Base-by-base conservation (phyloP, 371 early-diverging fungal genomes). In the Capniomyces stellatus region DNA sequence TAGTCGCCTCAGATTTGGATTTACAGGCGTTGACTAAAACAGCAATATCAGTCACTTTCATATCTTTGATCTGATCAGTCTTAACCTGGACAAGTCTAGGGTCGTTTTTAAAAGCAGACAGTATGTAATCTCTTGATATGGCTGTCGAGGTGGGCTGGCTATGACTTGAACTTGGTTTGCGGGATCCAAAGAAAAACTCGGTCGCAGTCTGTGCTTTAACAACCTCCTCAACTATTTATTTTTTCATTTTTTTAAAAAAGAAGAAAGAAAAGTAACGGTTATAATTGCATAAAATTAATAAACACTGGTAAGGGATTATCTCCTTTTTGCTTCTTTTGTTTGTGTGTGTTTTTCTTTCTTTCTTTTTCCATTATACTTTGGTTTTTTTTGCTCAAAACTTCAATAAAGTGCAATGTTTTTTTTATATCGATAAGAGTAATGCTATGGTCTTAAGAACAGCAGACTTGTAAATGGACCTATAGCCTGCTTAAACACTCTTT, bases 1-100 rank as follows among this genome's bases (percentile, higher is more conserved):
- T 80, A 46, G 76, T 71, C 0, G 86, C 83, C 46, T 82, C 85
- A 29, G 82, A 77, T 71, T 79, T 81, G 35, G 89, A 85, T 51
- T 71, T 70, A 39, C 78, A 76, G 19, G 78, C 75, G 22, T 78
- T 80, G 19, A 73, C 54, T 35, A 67, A 57, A 15, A 77, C 64
- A 1, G 82, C 83, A 30, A 89, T 52, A 1, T 73, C 72, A 52
- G 74, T 75, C 3, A 87, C 49, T 1, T 65, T 61, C 46, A 54
- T 58, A 3, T 77, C 77, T 3, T 71, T 50, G 0, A 82, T 61
- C 1, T 58, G 52, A 0, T 60, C 55, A 3, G 64, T 58, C 1
- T 68, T 58, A 6, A 84, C 18, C 2, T 63, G 48, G 0, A 72
- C 64, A 58, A 87, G 64, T 13, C 87, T 66, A 19, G 64, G 62